Conservation (phyloP, 495 filamentous ascomycete species). For the Trichoderma erinaceum region DNA sequence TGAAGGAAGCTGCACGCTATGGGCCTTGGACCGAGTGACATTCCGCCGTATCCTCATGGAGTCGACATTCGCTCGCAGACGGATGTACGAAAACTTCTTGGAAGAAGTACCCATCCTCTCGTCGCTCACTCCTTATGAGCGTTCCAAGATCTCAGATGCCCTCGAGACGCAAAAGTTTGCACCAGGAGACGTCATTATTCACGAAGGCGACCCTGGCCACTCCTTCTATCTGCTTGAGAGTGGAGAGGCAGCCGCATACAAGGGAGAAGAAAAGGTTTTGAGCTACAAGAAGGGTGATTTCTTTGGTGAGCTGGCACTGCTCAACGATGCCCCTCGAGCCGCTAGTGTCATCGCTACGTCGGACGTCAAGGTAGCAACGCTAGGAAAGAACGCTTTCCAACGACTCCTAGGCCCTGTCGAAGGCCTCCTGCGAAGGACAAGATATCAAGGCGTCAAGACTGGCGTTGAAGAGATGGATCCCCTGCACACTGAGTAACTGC, state of each 20-base stretch:
- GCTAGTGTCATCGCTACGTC: constrained; percentile 77
- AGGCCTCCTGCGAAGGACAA: constrained; percentile 81
- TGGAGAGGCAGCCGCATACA: constrained; percentile 83
- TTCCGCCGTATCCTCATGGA: constrained; percentile 99
- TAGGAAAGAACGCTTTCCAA: constrained; percentile 94
- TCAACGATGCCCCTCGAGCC: constrained; percentile 91
- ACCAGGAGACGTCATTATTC: constrained; percentile 75
- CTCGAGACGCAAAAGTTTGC: constrained; percentile 84
- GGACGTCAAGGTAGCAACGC: constrained; percentile 86
- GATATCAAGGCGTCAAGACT: constrained; percentile 45
- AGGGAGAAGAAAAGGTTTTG: constrained; percentile 61
- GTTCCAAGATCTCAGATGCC: constrained; percentile 94
- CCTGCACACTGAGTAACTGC: constrained; percentile 29
- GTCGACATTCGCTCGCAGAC: constrained; percentile 87
- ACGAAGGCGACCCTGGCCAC: constrained; percentile 85
- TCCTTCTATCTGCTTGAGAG: constrained; percentile 88
- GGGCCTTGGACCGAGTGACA: constrained; percentile 91
- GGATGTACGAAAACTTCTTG: constrained; percentile 97
- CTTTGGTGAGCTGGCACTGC: constrained; percentile 88
- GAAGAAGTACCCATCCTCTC: constrained; percentile 89
- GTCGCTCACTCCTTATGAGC: constrained; percentile 80
- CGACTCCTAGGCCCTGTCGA: constrained; percentile 87
- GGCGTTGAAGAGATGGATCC: constrained; percentile 50
- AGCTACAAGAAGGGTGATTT: constrained; percentile 86
- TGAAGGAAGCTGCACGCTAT: constrained; percentile 72